These are phyloP conservation scores for Oxyria digyna DNA, from an alignment of 148 eudicot genomes.

Conservation along the genomic window DNA sequence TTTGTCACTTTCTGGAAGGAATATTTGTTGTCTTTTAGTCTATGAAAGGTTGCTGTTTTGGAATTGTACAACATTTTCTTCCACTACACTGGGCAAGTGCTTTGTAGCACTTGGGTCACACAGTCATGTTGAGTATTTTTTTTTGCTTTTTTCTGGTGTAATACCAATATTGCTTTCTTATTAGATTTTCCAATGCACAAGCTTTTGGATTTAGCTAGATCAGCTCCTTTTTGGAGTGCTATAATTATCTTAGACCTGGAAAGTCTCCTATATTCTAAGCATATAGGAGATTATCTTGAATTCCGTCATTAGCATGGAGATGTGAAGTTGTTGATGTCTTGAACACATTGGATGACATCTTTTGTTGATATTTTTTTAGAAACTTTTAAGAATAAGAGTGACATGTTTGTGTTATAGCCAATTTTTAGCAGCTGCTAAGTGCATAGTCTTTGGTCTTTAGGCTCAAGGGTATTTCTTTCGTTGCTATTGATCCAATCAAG, in stretches of 20 bases:
- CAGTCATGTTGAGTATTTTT: background rate
- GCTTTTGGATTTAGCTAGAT: background rate
- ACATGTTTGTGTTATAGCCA: background rate
- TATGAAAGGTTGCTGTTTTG: background rate
- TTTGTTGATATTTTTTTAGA: background rate
- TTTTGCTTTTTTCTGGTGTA: background rate
- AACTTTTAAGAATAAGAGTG: background rate
- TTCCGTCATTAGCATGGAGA: background rate
- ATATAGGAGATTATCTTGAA: background rate
- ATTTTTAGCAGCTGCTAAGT: background rate
- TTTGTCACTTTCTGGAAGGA: background rate
- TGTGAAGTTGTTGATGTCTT: background rate
- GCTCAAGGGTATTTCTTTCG: slow-evolving; percentile 76
- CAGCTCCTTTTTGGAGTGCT: background rate
- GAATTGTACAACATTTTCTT: background rate
- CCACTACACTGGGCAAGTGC: background rate
- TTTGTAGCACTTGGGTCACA: background rate
- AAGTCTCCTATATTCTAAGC: background rate
- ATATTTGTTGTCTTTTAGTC: slow-evolving; percentile 6
- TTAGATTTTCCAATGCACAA: background rate
- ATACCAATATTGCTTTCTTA: background rate
- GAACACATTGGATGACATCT: background rate
- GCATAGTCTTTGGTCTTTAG: slow-evolving; percentile 24
- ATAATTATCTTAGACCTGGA: background rate
- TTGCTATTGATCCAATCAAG: slow-evolving; percentile 67